Evolutionary conservation across 805 yeast species (phyloP).

Genomic region (Debaryomyces maramus): DNA sequence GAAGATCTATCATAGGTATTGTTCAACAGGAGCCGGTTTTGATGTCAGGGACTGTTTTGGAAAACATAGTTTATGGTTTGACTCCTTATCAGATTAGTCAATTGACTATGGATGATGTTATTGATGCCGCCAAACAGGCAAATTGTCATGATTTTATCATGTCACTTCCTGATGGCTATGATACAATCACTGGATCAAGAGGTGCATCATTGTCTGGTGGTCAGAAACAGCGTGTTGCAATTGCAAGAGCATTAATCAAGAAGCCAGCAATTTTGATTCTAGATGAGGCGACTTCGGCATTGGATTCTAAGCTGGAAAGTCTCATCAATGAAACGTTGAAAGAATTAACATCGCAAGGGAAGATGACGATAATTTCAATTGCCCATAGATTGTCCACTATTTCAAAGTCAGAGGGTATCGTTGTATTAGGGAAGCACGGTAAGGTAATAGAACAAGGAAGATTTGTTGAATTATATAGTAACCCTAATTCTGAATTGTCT

Average conservation of each 20-base stretch:
- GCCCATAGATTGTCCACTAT: slow-evolving; percentile 48
- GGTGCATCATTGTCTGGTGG: slow-evolving; percentile 70
- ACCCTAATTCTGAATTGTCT: slow-evolving; percentile 42
- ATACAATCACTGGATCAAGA: slow-evolving; percentile 54
- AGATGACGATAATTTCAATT: slow-evolving; percentile 44
- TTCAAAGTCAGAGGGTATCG: slow-evolving; percentile 43
- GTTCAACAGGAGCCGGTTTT: slow-evolving; percentile 65
- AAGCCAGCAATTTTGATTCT: slow-evolving; percentile 62
- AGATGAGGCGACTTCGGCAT: slow-evolving; percentile 71
- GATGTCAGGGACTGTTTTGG: slow-evolving; percentile 54
- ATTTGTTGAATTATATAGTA: slow-evolving; percentile 40
- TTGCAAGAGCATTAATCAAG: slow-evolving; percentile 71
- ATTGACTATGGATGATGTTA: slow-evolving; percentile 42
- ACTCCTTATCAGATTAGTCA: slow-evolving; percentile 34
- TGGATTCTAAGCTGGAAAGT: slow-evolving; percentile 53
- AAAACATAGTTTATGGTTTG: slow-evolving; percentile 56
- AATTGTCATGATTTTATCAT: slow-evolving; percentile 58
- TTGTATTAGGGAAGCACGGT: slow-evolving; percentile 44
- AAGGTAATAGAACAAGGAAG: slow-evolving; percentile 42
- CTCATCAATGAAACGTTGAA: slow-evolving; percentile 43
- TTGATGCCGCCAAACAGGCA: slow-evolving; percentile 49
- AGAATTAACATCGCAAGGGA: slow-evolving; percentile 36
- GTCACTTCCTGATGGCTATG: slow-evolving; percentile 60
- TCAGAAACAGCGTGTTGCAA: slow-evolving; percentile 74
- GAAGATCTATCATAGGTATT: slow-evolving; percentile 51